phyloP scores from a whole-genome alignment of 2,329 filamentous ascomycete genomes.

The Talaromyces piceae region DNA sequence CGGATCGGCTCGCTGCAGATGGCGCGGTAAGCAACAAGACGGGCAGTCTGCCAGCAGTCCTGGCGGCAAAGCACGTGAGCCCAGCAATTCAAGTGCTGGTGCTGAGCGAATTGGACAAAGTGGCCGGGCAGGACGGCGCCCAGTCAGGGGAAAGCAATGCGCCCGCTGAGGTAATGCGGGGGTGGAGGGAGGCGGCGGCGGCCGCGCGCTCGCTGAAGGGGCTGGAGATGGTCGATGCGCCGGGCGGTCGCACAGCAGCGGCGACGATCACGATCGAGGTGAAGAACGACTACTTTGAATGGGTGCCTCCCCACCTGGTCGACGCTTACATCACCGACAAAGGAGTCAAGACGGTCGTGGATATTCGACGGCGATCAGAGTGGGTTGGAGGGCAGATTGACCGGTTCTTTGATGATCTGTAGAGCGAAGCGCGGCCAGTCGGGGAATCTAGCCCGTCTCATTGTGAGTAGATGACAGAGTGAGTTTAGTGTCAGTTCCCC shows the following conservation, averaged over 20 bases:
- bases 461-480: no score
- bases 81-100: conserved; percentile 46
- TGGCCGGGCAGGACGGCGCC: conserved; percentile 43
- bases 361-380: conserved; percentile 36
- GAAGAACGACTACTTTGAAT: conserved; percentile 53
- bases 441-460: no score
- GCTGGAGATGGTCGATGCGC: conserved; percentile 15
- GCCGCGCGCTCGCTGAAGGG: conserved; percentile 15
- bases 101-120: conserved; percentile 55
- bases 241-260: conserved; percentile 1
- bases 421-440: no score
- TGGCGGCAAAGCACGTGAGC: conserved; percentile 47
- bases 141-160: conserved; percentile 48
- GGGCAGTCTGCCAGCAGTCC: conserved; percentile 52
- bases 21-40: conserved; percentile 62
- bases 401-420: conserved; percentile 40
- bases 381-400: conserved; percentile 31
- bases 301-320: conserved; percentile 46
- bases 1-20: conserved; percentile 52
- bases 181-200: conserved; percentile 36
- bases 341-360: conserved; percentile 36
- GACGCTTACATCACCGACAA: conserved; percentile 51
- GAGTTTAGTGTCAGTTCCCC: background rate
- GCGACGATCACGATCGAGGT: conserved; percentile 23
- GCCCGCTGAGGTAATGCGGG: conserved; percentile 41